Percentiles rank a stretch among this genome's conserved stretches.
Evolutionary conservation across 2,329 filamentous ascomycete genomes (phyloP).

Genomic region (Huntiella moniliformis): DNA sequence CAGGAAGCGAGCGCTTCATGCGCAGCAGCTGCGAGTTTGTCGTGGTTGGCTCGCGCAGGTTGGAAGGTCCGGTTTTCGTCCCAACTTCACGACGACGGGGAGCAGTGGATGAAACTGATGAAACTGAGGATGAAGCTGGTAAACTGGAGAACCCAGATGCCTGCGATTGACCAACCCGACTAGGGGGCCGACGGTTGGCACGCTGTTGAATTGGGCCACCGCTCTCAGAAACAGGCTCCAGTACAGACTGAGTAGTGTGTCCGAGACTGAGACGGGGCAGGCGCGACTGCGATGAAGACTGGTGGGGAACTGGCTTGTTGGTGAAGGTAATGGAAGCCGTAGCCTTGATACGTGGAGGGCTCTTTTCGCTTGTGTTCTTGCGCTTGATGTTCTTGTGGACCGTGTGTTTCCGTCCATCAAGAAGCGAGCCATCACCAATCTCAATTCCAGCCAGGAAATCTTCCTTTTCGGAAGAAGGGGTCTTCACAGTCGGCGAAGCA

Average conservation of each 20-base stretch:
- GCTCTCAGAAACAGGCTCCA: conserved; percentile 88
- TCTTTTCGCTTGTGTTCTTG: conserved; percentile 50
- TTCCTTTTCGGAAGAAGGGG: conserved; percentile 35
- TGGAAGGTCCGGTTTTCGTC: conserved; percentile 33
- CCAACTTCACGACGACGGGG: conserved; percentile 42
- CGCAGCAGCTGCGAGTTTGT: conserved; percentile 46
- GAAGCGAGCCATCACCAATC: conserved; percentile 63
- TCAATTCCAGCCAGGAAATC: conserved; percentile 80
- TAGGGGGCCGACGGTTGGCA: conserved; percentile 42
- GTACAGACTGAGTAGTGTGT: conserved; percentile 50
- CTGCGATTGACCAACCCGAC: conserved; percentile 47
- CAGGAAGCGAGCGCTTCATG: conserved; percentile 46
- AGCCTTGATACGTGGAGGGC: conserved; percentile 52
- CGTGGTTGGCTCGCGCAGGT: conserved; percentile 39
- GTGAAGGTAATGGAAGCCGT: conserved; percentile 83
- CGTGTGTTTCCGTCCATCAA: conserved; percentile 62
- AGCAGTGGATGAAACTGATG: conserved; percentile 23
- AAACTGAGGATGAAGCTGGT: conserved; percentile 32
- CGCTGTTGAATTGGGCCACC: conserved; percentile 48
- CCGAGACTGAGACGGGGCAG: conserved; percentile 50
- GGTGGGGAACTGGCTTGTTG: conserved; percentile 42
- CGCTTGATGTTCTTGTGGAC: conserved; percentile 84
- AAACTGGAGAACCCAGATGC: conserved; percentile 51
- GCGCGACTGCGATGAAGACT: conserved; percentile 32
- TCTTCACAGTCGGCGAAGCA: conserved; percentile 9